Evolutionary conservation across 108 stramenopile genomes (phyloP).

Genomic region (Heterococcus sp.): DNA sequence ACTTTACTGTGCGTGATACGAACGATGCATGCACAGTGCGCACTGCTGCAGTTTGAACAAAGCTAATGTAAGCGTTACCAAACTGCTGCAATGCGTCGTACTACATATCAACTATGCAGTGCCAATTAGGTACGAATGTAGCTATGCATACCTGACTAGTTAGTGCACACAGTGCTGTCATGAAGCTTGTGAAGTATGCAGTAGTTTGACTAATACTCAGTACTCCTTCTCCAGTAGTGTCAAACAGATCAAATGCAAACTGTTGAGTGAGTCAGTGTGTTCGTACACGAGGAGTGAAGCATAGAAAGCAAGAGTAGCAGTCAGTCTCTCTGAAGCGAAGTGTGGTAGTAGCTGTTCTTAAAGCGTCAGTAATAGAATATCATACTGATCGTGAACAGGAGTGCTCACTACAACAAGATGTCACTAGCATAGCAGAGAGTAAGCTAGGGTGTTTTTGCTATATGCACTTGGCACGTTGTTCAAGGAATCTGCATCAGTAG

Average conservation of each 20-base stretch:
- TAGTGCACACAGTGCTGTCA: conserved; percentile 36
- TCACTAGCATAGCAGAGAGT: not conserved
- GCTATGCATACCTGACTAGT: conserved; percentile 23
- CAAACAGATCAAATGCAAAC: conserved; percentile 42
- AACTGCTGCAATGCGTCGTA: too few species aligned
- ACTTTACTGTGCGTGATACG: too few species aligned
- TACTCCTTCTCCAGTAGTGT: conserved; percentile 6
- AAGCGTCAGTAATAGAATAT: not conserved
- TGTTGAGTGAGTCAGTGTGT: not conserved
- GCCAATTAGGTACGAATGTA: too few species aligned
- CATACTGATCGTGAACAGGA: not conserved
- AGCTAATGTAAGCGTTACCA: too few species aligned
- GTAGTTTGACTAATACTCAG: conserved; percentile 20
- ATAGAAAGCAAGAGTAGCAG: not conserved
- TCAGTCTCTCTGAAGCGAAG: not conserved
- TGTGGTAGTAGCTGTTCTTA: not conserved
- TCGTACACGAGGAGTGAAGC: too few species aligned
- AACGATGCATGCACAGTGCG: too few species aligned
- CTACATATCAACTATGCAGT: too few species aligned
- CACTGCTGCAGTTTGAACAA: too few species aligned
- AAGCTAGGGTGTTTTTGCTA: too few species aligned
- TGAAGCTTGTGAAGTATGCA: conserved; percentile 25
- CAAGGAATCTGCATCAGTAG: not conserved
- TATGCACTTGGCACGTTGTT: not conserved
- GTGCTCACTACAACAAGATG: not conserved